Base-by-base conservation (phyloP, 768 basidiomycete genomes). In the Mrakia gelida region DNA sequence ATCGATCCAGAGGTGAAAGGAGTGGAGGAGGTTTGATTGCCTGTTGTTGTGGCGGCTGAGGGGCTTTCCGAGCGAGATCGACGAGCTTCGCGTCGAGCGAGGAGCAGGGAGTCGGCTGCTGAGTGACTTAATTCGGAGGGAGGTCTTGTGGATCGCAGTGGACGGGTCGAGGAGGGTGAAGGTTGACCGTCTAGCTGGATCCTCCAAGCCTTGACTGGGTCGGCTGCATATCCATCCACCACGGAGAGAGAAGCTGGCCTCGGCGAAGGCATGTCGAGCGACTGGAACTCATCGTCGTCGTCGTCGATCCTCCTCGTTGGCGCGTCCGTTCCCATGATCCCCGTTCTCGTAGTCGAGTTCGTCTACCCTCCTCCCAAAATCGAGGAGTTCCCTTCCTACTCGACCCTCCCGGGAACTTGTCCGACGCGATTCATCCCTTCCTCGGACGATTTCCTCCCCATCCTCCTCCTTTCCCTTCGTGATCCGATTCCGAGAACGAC, bases 341-440 rank as follows among this genome's bases (percentile, higher is more conserved):
- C 77, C 77, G 21, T 78, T 61, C 21, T 38, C 72, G 49, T 54
- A 56, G 26, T 67, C 52, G 41, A 74, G 28, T 34, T 63, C 77
- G 15, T 78, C 77, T 67, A 78, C 4, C 77, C 77, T 41, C 61
- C 77, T 21, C 77, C 77, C 16, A 78, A 45, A 52, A 78, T 71
- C 30, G 77, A 78, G 68, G 8, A 26, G 52, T 45, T 23, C 63
- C 30, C 30, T 54, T 34, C 45, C 61, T 41, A 3, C n/a, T 52
- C 4, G 65, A n/a, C 7, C 16, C 10, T 4, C 52, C 30, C 1
- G 23, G 28, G 26, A 52, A 45, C 34, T 62, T 70, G 75, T 43
- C 56, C 61, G 71, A 34, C 26, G 34, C 23, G 43, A 52, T 32
- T 0, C 32, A 49, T 7, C 2, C 13, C 54, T 71, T 71, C 11